Base-by-base conservation (phyloP, 768 basidiomycete species). In the Lactarius pseudohatsudake region DNA sequence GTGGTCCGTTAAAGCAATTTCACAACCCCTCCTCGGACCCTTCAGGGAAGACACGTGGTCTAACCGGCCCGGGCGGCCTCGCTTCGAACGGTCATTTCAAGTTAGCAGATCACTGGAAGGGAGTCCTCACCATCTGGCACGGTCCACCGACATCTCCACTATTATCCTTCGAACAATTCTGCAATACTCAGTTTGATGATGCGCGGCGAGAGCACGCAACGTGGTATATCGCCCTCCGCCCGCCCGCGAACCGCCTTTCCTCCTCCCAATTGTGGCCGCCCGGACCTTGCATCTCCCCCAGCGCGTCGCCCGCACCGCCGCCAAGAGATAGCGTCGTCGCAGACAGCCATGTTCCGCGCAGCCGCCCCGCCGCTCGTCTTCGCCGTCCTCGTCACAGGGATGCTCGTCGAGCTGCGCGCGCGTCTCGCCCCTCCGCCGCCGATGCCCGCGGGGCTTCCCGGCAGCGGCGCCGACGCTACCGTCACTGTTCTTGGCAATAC, bases 341-440 rank as follows among this genome's bases (percentile, higher is more conserved):
- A 62, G 26, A 45, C 7, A 36, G 30, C 50, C 4, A 3, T 67
- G 4, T 67, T 67, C 57, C 41, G 57, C 38, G n/a, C 62, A 2
- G 38, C 53, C 4, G 61, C 66, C 11, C 66, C 66, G 4, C 61
- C 62, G 9, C 38, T 55, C 50, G 1, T 67, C 40, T 63, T 67
- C 53, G 34, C 50, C 40, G 45, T 63, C 57, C 32, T 67, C 11
- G 11, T 67, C 57, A 50, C 66, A 16, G 62, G 61, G 4, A 26
- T 67, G 1, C 50, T 67, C 20, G 28, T 67, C 57, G 62, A 62
- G 38, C 57, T 67, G 1, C 61, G 66, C 22, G 20, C 34, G 26
- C 57, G 53, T 22, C 57, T 67, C 40, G 57, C 66, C 9, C 26
- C 57, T 9, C 61, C 66, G 18, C 61, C 34, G 8, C 32, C 18